Evolutionary conservation across 805 yeast species (phyloP).

Genomic region (Lipomyces oligophaga): DNA sequence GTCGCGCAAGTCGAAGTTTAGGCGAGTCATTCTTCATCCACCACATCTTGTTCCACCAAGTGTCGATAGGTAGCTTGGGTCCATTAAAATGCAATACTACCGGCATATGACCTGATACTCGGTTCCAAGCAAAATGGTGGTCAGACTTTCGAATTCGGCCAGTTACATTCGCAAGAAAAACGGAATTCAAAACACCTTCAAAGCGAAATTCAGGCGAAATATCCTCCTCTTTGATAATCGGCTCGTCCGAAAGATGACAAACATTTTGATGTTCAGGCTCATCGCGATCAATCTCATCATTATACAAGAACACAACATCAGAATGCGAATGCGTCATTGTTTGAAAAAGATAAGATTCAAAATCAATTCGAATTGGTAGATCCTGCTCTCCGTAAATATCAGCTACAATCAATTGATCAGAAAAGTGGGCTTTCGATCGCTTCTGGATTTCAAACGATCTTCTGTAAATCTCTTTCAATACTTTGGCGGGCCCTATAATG

Average conservation of each 20-base stretch:
- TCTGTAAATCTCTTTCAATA: constrained; percentile 17
- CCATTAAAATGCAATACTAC: constrained; percentile 28
- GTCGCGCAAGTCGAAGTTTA: constrained; percentile 15
- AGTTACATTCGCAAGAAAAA: constrained; percentile 6
- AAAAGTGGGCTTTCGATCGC: constrained; percentile 13
- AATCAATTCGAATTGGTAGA: constrained; percentile 24
- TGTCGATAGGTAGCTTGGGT: constrained; percentile 25
- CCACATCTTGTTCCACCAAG: constrained; percentile 31
- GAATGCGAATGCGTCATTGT: constrained; percentile 29
- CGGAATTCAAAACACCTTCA: constrained; percentile 7
- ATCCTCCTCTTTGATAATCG: constrained; percentile 2
- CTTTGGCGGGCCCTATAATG: constrained; percentile 20
- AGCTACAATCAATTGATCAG: constrained; percentile 27
- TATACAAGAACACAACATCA: constrained; percentile 19
- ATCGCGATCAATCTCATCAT: constrained; percentile 19
- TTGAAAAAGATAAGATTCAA: constrained; percentile 25
- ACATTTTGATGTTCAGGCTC: not conserved
- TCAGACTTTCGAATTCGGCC: constrained; percentile 9
- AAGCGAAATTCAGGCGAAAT: constrained; percentile 8
- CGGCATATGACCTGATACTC: constrained; percentile 20
- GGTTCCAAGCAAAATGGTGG: constrained; percentile 25
- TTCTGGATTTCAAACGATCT: constrained; percentile 22
- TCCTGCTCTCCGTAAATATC: constrained; percentile 25
- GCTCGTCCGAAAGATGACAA: constrained; percentile 1
- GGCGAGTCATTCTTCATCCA: constrained; percentile 25